Base-by-base conservation (phyloP, 2,329 filamentous ascomycete genomes). In the Clathrospora elynae region DNA sequence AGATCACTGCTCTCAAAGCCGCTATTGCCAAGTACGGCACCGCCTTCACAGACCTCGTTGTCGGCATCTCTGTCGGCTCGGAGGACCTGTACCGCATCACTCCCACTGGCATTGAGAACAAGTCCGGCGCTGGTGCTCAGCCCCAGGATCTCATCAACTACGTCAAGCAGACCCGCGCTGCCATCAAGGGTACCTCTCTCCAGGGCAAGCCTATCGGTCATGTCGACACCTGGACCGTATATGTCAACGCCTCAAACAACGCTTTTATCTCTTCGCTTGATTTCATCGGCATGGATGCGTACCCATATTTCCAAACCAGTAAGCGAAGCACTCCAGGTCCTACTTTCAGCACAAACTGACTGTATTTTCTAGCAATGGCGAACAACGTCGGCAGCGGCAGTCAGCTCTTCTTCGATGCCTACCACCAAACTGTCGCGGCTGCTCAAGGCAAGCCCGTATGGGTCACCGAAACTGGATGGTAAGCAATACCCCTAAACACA, bases 391-490 rank as follows among this genome's bases (percentile, higher is more conserved):
- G 75, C 1, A 77, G 83, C 51, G 85, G 78, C 59, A 80, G 82
- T 62, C 59, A 69, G 12, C 81, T 90, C 35, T 93, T 95, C 76
- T 75, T 84, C 62, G 76, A 79, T 10, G 84, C 88, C 11, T 75
- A 87, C 25, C 71, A 77, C 35, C 76, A 78, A 46, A 88, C 86
- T 22, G 70, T 79, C 50, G 71, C 66, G 11, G 84, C 76, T 30
- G 78, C 81, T 23, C 74, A 78, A 23, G 81, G 80, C 64, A 92
- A 90, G 78, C 76, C 81, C 12, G 80, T 95, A 57, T 93, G 88
- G 88, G 80, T 95, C 51, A 93, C 90, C 18, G 90, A 95, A 78
- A 93, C 89, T 11, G 90, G 90, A 53, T 93, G 88, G n/a, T n/a
- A n/a, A n/a, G n/a, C n/a, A n/a, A n/a, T n/a, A n/a, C n/a, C n/a